Evolutionary conservation across 83 land plant genomes (phyloP).

Genomic region (Picea abies): DNA sequence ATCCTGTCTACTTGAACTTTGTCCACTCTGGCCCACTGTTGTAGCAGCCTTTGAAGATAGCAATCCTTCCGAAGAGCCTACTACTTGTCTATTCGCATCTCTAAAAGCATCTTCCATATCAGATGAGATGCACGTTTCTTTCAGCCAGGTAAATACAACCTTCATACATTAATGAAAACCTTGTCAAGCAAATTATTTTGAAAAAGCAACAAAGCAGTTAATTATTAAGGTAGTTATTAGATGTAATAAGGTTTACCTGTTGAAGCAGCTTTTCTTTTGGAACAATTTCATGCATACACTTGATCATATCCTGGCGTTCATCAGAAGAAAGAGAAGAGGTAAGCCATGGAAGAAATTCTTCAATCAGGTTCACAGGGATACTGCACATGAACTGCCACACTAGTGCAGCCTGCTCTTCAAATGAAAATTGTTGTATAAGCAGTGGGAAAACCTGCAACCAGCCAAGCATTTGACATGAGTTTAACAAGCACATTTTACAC

Average conservation of each 20-base stretch:
- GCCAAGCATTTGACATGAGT: conserved; percentile 3
- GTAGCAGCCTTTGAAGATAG: conserved; percentile 10
- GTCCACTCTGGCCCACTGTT: conserved; percentile 12
- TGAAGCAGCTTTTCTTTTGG: conserved; percentile 86
- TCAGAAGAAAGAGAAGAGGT: conserved; percentile 71
- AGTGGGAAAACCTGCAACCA: conserved; percentile 86
- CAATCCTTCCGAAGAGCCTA: not conserved
- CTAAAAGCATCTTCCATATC: conserved; percentile 6
- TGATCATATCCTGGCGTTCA: conserved; percentile 71
- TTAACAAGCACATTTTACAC: not conserved
- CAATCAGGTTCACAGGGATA: conserved; percentile 93
- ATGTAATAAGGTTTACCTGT: conserved; percentile 47
- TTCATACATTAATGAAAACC: conserved; percentile 23
- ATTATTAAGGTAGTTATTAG: not conserved
- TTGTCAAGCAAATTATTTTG: not conserved
- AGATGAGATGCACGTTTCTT: conserved; percentile 31
- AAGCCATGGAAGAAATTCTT: conserved; percentile 93
- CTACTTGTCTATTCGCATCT: not conserved
- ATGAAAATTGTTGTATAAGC: conserved; percentile 79
- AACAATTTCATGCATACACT: conserved; percentile 70
- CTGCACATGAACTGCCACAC: conserved; percentile 97
- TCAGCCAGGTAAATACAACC: conserved; percentile 91
- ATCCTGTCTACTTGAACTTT: conserved; percentile 24
- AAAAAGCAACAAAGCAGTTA: not conserved
- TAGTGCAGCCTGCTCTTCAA: conserved; percentile 91